phyloP scores from a whole-genome alignment of 768 basidiomycete genomes.

The Plicaturopsis crispa region DNA sequence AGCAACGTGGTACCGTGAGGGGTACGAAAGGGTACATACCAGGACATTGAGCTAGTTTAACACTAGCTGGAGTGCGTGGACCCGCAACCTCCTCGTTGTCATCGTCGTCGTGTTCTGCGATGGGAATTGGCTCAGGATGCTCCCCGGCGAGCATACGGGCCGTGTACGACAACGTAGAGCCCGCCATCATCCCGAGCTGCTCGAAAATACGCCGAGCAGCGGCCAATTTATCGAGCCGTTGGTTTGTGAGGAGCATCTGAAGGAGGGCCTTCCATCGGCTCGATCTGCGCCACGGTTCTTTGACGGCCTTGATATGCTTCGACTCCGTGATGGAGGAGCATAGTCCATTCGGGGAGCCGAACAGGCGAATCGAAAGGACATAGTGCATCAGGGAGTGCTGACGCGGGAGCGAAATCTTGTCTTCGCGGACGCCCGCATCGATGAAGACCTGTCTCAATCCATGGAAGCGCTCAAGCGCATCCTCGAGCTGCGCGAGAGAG shows the following conservation, averaged over 20 bases:
- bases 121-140: background rate
- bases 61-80: background rate
- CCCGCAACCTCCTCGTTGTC: constrained; percentile 2
- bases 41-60: constrained; percentile 3
- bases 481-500: constrained; percentile 6
- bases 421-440: background rate
- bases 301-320: too few species aligned
- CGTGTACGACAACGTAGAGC: background rate
- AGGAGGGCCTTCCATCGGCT: constrained; percentile 11
- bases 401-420: constrained; percentile 14
- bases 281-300: constrained; percentile 15
- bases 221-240: constrained; percentile 9
- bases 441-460: constrained; percentile 1
- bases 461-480: constrained; percentile 9
- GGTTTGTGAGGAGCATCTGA: constrained; percentile 16
- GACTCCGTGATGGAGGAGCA: constrained; percentile 14
- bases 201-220: constrained; percentile 7
- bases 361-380: constrained; percentile 5
- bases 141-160: too few species aligned
- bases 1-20: too few species aligned
- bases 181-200: background rate
- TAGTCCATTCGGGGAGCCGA: constrained; percentile 12
- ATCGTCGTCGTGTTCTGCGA: background rate
- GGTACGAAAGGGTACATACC: too few species aligned
- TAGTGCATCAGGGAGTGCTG: constrained; percentile 17